Conservation (phyloP, 352 stramenopile species). For the Globisporangium lucens region DNA sequence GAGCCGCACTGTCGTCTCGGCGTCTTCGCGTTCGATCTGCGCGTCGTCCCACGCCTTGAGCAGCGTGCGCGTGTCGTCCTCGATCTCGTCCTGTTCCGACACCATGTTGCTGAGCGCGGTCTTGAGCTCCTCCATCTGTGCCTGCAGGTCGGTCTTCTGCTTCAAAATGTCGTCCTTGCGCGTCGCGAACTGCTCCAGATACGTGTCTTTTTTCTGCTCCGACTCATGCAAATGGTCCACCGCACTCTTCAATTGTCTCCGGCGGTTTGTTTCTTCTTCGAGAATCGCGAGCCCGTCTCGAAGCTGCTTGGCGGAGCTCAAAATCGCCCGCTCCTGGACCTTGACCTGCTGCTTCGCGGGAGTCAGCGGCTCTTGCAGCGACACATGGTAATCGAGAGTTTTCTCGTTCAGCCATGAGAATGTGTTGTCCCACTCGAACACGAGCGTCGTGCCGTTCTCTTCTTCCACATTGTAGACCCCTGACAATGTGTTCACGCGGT, state of each 20-base stretch:
- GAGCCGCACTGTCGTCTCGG: conserved; percentile 65
- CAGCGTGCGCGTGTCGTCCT: conserved; percentile 36
- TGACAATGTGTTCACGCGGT: conserved; percentile 54
- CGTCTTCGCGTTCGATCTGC: conserved; percentile 50
- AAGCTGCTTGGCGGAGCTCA: conserved; percentile 23
- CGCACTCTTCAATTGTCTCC: conserved; percentile 31
- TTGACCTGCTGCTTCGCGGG: conserved; percentile 32
- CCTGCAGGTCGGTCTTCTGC: conserved; percentile 41
- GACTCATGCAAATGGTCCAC: conserved; percentile 36
- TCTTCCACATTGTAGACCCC: conserved; percentile 44
- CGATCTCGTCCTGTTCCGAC: conserved; percentile 48
- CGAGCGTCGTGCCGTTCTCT: conserved; percentile 36
- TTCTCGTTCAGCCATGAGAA: conserved; percentile 87
- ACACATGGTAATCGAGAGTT: conserved; percentile 83
- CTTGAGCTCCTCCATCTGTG: conserved; percentile 63
- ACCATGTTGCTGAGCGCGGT: conserved; percentile 32
- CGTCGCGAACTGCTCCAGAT: conserved; percentile 27
- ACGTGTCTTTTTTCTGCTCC: conserved; percentile 33
- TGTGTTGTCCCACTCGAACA: conserved; percentile 80
- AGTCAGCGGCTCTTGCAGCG: conserved; percentile 57
- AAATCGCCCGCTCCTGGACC: conserved; percentile 27
- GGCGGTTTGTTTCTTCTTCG: conserved; percentile 27
- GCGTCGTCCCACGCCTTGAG: conserved; percentile 36
- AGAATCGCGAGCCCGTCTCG: conserved; percentile 34
- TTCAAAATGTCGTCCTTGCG: conserved; percentile 32